A percentile compares a stretch with the other conserved stretches of the same genome.
phyloP scores from a whole-genome alignment of 257 asterid genomes.

The Verbascum thapsus region DNA sequence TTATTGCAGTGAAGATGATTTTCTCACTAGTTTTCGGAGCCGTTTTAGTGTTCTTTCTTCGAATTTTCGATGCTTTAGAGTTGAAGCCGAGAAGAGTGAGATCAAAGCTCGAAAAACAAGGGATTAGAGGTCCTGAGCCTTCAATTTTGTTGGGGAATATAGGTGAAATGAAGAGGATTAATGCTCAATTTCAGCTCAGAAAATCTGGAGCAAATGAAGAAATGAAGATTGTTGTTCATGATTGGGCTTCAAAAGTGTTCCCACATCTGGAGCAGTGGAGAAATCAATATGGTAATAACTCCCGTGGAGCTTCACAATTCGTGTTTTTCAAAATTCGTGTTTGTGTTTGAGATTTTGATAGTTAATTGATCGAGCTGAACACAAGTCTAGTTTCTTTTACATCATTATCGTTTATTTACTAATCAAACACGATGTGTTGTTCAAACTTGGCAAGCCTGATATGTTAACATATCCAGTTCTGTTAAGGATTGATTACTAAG shows the following conservation, averaged over 20 bases:
- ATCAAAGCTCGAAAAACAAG: conserved; percentile 53
- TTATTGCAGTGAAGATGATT: conserved; percentile 11
- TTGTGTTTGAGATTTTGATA: too few species aligned
- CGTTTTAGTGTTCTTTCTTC: conserved; percentile 15
- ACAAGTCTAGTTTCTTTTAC: too few species aligned
- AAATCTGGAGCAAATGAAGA: conserved; percentile 13
- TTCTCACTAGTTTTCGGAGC: conserved; percentile 38
- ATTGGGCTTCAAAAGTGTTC: conserved; percentile 53
- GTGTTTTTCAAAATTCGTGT: too few species aligned
- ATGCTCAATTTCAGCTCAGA: conserved; percentile 17
- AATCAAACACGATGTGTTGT: too few species aligned
- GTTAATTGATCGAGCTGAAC: too few species aligned
- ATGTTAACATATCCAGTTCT: too few species aligned
- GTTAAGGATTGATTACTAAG: too few species aligned
- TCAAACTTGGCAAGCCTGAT: too few species aligned
- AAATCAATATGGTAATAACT: conserved; percentile 56
- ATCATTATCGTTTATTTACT: too few species aligned
- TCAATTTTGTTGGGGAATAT: conserved; percentile 60
- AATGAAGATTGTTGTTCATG: conserved; percentile 36
- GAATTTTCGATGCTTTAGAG: conserved; percentile 29
- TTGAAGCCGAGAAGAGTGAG: conserved; percentile 48
- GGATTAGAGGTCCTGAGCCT: conserved; percentile 64
- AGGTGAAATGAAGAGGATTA: conserved; percentile 49
- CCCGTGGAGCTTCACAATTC: too few species aligned
- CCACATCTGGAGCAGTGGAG: conserved; percentile 68